A percentile compares a stretch with the other conserved stretches of the same genome.
Evolutionary conservation across 768 basidiomycete genomes (phyloP).

Genomic region (Mrakia hoshinonis): DNA sequence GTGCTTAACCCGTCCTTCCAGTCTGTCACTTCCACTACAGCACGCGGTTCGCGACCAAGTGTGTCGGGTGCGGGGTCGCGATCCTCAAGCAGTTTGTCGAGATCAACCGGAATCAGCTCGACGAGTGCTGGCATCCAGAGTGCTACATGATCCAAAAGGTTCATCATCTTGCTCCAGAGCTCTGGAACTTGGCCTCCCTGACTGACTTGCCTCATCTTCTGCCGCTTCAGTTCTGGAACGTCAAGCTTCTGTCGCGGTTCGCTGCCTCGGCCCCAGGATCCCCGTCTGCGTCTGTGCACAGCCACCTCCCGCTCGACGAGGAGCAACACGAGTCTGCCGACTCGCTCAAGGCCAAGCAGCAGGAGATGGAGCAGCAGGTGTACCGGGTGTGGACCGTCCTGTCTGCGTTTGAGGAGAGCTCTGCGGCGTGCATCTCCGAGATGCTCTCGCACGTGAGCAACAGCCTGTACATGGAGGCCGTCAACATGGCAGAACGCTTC

Average conservation of each 20-base stretch:
- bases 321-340: conserved; percentile 68
- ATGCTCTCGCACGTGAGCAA: conserved; percentile 97
- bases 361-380: conserved; percentile 91
- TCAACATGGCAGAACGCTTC: conserved; percentile 97
- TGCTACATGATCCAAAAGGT: conserved; percentile 99
- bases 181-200: not conserved
- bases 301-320: conserved; percentile 24
- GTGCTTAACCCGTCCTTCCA: conserved; percentile 11
- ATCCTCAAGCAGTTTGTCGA: conserved; percentile 99
- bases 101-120: conserved; percentile 93
- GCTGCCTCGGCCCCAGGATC: conserved; percentile 38
- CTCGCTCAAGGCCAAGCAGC: conserved; percentile 79
- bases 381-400: conserved; percentile 98
- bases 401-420: conserved; percentile 97
- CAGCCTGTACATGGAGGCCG: conserved; percentile 89
- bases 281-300: conserved; percentile 38
- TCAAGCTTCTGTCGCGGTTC: conserved; percentile 51
- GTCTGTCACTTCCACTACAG: conserved; percentile 98
- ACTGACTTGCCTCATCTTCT: not conserved
- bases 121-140: conserved; percentile 99
- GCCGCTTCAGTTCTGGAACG: conserved; percentile 89
- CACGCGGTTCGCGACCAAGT: conserved; percentile 95
- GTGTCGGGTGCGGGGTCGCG: conserved; percentile 91
- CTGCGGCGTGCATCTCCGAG: conserved; percentile 96
- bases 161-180: not conserved